Percentiles rank a stretch among this genome's conserved stretches.
Conservation (phyloP, 331 rosid genomes). For the Arachis monticola region DNA sequence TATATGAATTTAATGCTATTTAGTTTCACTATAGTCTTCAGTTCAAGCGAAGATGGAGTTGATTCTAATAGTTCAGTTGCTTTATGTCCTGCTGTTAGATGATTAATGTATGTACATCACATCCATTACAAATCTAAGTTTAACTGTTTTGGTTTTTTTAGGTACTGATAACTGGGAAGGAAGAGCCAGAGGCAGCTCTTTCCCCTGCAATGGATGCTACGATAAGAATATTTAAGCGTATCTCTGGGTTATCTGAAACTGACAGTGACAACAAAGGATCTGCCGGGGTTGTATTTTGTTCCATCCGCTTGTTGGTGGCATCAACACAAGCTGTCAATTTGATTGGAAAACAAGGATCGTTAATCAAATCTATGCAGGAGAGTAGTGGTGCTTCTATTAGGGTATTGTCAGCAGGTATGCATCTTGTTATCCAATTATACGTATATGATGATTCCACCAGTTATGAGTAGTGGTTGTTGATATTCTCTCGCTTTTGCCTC, state of each 20-base stretch:
- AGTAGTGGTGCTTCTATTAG: slow-evolving; percentile 73
- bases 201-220: slow-evolving; percentile 98
- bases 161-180: slow-evolving; percentile 90
- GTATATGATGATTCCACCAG: background rate
- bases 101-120: background rate
- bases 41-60: slow-evolving; percentile 9
- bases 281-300: slow-evolving; percentile 62
- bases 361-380: slow-evolving; percentile 91
- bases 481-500: slow-evolving; percentile 1
- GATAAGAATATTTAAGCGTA: slow-evolving; percentile 79
- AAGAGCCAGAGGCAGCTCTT: slow-evolving; percentile 70
- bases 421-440: slow-evolving; percentile 21
- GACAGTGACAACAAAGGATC: slow-evolving; percentile 58
- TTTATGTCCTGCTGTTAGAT: slow-evolving; percentile 19
- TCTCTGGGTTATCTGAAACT: slow-evolving; percentile 76
- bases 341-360: slow-evolving; percentile 92
- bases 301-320: slow-evolving; percentile 80
- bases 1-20: slow-evolving; percentile 21
- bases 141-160: slow-evolving; percentile 41
- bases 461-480: slow-evolving; percentile 18
- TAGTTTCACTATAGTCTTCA: slow-evolving; percentile 6
- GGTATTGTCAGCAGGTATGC: slow-evolving; percentile 84
- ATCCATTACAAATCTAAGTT: background rate
- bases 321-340: slow-evolving; percentile 92
- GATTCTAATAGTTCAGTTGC: background rate